These are phyloP conservation scores for Ploettnerulaceae sp. DNA, from an alignment of 2,329 filamentous ascomycete genomes.

Conservation along the genomic window DNA sequence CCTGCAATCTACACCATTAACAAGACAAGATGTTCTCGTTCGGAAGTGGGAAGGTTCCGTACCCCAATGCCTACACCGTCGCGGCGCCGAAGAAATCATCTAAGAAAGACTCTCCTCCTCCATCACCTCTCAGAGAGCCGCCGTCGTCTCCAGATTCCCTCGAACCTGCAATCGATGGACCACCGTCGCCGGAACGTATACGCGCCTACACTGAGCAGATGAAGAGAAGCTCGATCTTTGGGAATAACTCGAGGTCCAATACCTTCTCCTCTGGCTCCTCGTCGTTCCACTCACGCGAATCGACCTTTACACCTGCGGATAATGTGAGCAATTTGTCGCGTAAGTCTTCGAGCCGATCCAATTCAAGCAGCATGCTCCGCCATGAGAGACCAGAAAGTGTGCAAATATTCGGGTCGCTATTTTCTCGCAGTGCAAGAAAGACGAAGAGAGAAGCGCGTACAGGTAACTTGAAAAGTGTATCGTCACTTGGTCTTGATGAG, in stretches of 20 bases:
- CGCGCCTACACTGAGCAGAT: slow-evolving; percentile 55
- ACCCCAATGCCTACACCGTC: slow-evolving; percentile 15
- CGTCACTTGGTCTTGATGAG: slow-evolving; percentile 14
- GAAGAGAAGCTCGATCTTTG: slow-evolving; percentile 47
- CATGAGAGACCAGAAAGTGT: slow-evolving; percentile 53
- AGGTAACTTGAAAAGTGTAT: slow-evolving; percentile 12
- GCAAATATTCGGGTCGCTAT: slow-evolving; percentile 54
- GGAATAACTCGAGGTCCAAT: slow-evolving; percentile 42
- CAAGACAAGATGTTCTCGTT: slow-evolving; percentile 28
- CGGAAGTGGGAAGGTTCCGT: slow-evolving; percentile 16
- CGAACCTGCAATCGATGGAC: slow-evolving; percentile 55
- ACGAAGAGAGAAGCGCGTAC: slow-evolving; percentile 45
- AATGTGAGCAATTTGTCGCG: slow-evolving; percentile 45
- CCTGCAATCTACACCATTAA: slow-evolving; percentile 25
- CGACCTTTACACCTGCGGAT: slow-evolving; percentile 26
- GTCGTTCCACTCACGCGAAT: slow-evolving; percentile 45
- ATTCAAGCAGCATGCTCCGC: slow-evolving; percentile 46
- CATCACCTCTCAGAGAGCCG: slow-evolving; percentile 10
- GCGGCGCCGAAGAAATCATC: slow-evolving; percentile 12
- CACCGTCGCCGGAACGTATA: slow-evolving; percentile 55
- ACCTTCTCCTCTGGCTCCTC: slow-evolving; percentile 53
- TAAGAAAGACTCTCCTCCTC: slow-evolving; percentile 16
- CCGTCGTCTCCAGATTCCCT: slow-evolving; percentile 40
- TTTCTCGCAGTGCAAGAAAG: slow-evolving; percentile 47
- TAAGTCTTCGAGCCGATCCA: slow-evolving; percentile 53